phyloP scores from a whole-genome alignment of 2,329 filamentous ascomycete species.

The Helotiales sp. region DNA sequence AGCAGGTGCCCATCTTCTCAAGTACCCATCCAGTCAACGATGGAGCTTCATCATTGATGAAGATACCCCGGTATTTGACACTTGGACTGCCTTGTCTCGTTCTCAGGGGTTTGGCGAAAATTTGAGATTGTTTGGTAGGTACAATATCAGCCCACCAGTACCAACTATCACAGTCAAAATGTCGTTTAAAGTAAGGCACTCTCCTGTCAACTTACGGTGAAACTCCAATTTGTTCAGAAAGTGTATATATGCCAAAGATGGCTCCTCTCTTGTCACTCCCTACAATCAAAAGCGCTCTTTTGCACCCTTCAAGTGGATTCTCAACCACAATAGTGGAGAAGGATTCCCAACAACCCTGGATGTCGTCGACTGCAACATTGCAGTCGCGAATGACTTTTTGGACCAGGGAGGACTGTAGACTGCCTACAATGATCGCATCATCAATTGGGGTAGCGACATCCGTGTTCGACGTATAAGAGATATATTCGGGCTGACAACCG shows the following conservation, averaged over 20 bases:
- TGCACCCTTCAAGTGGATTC: slow-evolving; percentile 52
- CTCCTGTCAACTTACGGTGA: slow-evolving; percentile 48
- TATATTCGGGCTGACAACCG: slow-evolving; percentile 41
- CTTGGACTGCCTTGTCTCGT: slow-evolving; percentile 49
- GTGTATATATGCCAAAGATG: slow-evolving; percentile 64
- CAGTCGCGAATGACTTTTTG: slow-evolving; percentile 54
- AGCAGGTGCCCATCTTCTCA: slow-evolving; percentile 40
- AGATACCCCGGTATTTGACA: slow-evolving; percentile 56
- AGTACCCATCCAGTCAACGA: slow-evolving; percentile 60
- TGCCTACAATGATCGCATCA: slow-evolving; percentile 65
- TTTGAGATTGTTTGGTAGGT: slow-evolving; percentile 41
- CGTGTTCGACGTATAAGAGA: slow-evolving; percentile 25
- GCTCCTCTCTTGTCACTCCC: slow-evolving; percentile 64
- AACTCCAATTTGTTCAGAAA: slow-evolving; percentile 63
- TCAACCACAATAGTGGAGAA: slow-evolving; percentile 58
- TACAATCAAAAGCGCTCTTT: slow-evolving; percentile 61
- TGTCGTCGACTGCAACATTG: slow-evolving; percentile 55
- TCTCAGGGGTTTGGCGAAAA: slow-evolving; percentile 46
- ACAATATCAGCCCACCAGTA: slow-evolving; percentile 56
- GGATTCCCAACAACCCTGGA: slow-evolving; percentile 67
- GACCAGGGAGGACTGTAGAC: slow-evolving; percentile 61
- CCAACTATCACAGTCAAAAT: slow-evolving; percentile 62
- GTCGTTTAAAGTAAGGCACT: too few relatives aligned
- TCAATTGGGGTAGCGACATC: not conserved
- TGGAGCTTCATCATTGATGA: slow-evolving; percentile 58